phyloP scores from a whole-genome alignment of 192 early-diverging fungal genomes.

The Gamsiella multidivaricata region DNA sequence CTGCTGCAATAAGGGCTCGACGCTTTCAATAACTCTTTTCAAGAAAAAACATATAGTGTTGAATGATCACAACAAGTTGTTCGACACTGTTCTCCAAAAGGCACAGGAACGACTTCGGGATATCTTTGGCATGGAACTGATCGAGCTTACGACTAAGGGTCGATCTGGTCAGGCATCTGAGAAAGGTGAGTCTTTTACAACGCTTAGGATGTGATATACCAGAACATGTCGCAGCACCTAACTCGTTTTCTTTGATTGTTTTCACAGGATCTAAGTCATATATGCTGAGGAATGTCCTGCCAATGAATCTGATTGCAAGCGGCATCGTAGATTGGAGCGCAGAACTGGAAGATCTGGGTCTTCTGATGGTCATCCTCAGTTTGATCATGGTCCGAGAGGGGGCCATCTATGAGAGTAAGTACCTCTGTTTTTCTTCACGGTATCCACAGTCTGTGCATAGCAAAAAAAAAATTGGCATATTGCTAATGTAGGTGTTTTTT shows the following conservation, averaged over 20 bases:
- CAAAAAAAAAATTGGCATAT: no score
- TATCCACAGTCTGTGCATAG: not conserved
- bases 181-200: no score
- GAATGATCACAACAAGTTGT: slow-evolving; percentile 55
- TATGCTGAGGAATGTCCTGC: slow-evolving; percentile 56
- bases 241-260: slow-evolving; percentile 1
- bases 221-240: not conserved
- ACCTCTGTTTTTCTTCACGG: not conserved
- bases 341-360: slow-evolving; percentile 58
- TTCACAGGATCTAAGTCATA: slow-evolving; percentile 50
- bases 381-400: slow-evolving; percentile 69
- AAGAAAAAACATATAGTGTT: slow-evolving; percentile 57
- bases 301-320: slow-evolving; percentile 36
- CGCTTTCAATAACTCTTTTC: slow-evolving; percentile 7
- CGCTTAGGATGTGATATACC: not conserved
- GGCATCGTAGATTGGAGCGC: slow-evolving; percentile 53
- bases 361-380: slow-evolving; percentile 67
- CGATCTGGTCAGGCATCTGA: slow-evolving; percentile 19
- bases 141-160: slow-evolving; percentile 60
- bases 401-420: slow-evolving; percentile 57
- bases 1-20: no score
- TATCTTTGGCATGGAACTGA: slow-evolving; percentile 75
- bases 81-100: slow-evolving; percentile 57
- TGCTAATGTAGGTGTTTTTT: not conserved
- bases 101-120: slow-evolving; percentile 61